Evolutionary conservation across 805 yeast genomes (phyloP).

Genomic region (Saccharomycopsis capsularis): DNA sequence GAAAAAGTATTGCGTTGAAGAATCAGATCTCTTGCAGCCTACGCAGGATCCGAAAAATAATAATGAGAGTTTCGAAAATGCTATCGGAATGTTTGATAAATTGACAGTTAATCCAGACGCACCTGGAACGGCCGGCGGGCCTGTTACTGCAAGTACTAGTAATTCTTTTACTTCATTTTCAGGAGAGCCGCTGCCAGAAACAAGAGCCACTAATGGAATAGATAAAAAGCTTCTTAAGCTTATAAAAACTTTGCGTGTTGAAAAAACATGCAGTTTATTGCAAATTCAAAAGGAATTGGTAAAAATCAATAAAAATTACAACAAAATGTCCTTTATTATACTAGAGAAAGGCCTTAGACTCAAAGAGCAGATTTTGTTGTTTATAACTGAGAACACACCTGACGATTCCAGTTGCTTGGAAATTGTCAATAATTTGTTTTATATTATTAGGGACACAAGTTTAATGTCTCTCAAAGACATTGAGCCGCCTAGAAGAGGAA

Average conservation of each 20-base stretch:
- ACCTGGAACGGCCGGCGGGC: not conserved
- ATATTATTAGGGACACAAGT: conserved; percentile 17
- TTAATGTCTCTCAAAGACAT: conserved; percentile 11
- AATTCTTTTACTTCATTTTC: too few relatives aligned
- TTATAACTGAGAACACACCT: not conserved
- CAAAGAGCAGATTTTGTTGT: conserved; percentile 8
- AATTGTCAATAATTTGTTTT: conserved; percentile 17
- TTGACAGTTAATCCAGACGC: conserved; percentile 1
- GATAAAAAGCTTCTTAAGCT: conserved; percentile 3
- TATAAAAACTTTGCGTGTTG: conserved; percentile 6
- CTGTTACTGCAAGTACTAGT: too few relatives aligned
- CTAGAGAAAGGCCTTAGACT: conserved; percentile 16
- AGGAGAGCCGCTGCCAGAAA: too few relatives aligned
- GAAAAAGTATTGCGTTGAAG: conserved; percentile 13
- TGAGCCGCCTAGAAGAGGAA: conserved; percentile 7
- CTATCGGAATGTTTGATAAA: conserved; percentile 9
- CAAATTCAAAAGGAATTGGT: conserved; percentile 19
- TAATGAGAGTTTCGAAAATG: conserved; percentile 4
- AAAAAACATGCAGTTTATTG: conserved; percentile 15
- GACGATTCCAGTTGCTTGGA: conserved; percentile 11
- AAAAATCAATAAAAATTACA: conserved; percentile 12
- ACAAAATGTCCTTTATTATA: conserved; percentile 13
- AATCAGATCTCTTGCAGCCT: not conserved
- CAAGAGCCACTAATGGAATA: not conserved
- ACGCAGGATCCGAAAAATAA: not conserved